Base-by-base conservation (phyloP, 129 eudicot genomes). In the Saposhnikovia divaricata region DNA sequence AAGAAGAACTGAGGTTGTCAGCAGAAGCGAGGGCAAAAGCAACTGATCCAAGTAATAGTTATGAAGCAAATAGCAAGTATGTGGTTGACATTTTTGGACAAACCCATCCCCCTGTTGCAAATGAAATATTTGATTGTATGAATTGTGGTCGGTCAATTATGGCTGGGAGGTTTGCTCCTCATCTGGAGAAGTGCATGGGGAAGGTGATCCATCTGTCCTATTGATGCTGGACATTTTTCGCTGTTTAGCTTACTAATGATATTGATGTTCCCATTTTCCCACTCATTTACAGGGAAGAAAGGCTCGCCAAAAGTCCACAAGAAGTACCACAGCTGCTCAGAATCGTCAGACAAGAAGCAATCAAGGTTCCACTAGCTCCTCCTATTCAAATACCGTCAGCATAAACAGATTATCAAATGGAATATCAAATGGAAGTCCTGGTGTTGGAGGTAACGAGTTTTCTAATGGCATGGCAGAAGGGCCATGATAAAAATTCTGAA, bases 151-250 rank as follows among this genome's bases (percentile, higher is more conserved):
- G 98, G 74, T 87, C 97, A 38, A 87, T 89, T 51, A 84, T 88
- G 85, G 97, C 98, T 57, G 98, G 98, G 63, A 82, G 97, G 65
- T 94, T 94, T 80, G 98, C 98, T 74, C 96, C 98, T 84, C 98
- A 94, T 85, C 83, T 94, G 83, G 98, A 94, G 88, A 94, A 94
- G 84, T 94, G 98, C 92, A 94, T 94, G 98, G 98, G 98, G 50
- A 94, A 94, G 98, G 98, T 94, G 83, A 76, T 77, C 28, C 71
- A 38, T 75, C 63, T 78, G 25, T 42, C 73, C 63, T 23, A 34
- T 45, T 31, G 34, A 31, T 31, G 34, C 2, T 3, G 34, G 13
- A 3, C 10, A 13, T 31, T 28, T 31, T 76, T 37, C 6, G 19
- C 4, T 31, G 69, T 31, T 21, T 37, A 31, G 16, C 69, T 47